These are phyloP conservation scores for Podaxis sp. DNA, from an alignment of 768 basidiomycete genomes.

Conservation along the genomic window DNA sequence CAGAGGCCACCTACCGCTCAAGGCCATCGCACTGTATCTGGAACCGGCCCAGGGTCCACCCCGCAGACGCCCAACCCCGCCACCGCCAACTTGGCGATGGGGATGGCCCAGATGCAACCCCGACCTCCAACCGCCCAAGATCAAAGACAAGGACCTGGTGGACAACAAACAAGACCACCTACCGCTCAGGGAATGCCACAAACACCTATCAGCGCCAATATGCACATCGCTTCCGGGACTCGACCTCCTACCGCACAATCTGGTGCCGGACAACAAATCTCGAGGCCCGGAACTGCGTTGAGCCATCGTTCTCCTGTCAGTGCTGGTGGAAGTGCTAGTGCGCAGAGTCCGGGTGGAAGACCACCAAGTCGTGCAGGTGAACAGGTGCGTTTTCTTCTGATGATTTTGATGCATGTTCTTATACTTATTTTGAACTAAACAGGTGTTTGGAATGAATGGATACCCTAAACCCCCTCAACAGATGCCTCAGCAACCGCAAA, in stretches of 20 bases:
- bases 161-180: conserved; percentile 19
- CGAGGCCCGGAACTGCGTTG: conserved; percentile 19
- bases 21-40: conserved; percentile 8
- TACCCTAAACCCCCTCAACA: conserved; percentile 13
- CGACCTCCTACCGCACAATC: conserved; percentile 6
- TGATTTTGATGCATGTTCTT: conserved; percentile 1
- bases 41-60: neutral
- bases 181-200: conserved; percentile 20
- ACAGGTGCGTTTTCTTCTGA: conserved; percentile 9
- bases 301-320: conserved; percentile 18
- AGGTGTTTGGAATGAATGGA: conserved; percentile 14
- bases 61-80: conserved; percentile 10
- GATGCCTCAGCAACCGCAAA: conserved; percentile 2
- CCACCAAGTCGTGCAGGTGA: conserved; percentile 17
- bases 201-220: conserved; percentile 1
- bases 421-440: neutral
- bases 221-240: neutral
- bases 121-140: conserved; percentile 11
- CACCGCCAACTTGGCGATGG: neutral
- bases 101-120: conserved; percentile 10
- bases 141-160: conserved; percentile 5
- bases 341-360: conserved; percentile 15
- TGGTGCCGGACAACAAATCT: conserved; percentile 11
- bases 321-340: conserved; percentile 11
- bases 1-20: conserved; percentile 13